Percentiles rank a stretch among this genome's conserved stretches.
Conservation (phyloP, 2,329 filamentous ascomycete species). For the Xylariaceae sp. region DNA sequence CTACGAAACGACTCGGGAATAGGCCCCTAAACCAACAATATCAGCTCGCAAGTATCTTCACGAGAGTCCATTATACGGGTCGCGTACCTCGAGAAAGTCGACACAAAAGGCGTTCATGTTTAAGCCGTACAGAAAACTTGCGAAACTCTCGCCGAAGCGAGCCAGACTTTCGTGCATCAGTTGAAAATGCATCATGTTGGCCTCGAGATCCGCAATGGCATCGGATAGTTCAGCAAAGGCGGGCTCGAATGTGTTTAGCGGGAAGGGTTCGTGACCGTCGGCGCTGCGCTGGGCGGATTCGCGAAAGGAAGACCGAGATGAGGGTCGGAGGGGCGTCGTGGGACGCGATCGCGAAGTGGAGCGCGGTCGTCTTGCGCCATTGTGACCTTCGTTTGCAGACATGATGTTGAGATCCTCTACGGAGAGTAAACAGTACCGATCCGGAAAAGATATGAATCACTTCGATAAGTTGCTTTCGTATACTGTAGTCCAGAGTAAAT, state of each 20-base stretch:
- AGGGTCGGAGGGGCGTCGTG: conserved; percentile 85
- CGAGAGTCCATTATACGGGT: background rate
- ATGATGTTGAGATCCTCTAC: conserved; percentile 10
- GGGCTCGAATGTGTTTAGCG: conserved; percentile 78
- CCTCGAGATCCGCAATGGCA: conserved; percentile 90
- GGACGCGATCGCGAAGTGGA: conserved; percentile 57
- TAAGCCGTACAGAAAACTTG: conserved; percentile 87
- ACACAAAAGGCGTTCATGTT: conserved; percentile 99
- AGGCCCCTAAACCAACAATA: conserved; percentile 55
- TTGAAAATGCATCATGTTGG: conserved; percentile 96
- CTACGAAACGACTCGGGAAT: conserved; percentile 76
- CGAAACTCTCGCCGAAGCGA: conserved; percentile 93
- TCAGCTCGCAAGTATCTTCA: background rate
- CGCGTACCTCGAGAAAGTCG: conserved; percentile 80
- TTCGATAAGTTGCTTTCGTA: background rate
- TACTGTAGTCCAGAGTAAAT: background rate
- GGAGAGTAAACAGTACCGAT: background rate
- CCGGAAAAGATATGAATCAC: no score
- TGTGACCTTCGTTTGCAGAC: conserved; percentile 26
- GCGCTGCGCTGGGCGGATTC: conserved; percentile 60
- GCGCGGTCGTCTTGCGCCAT: conserved; percentile 27
- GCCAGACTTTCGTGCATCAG: conserved; percentile 92
- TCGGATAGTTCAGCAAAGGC: conserved; percentile 91
- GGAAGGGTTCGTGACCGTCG: conserved; percentile 53
- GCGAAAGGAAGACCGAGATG: conserved; percentile 82